Percentiles rank a stretch among this genome's conserved stretches.
Evolutionary conservation across 2,329 filamentous ascomycete species (phyloP).

Genomic region (Botrytis aclada): DNA sequence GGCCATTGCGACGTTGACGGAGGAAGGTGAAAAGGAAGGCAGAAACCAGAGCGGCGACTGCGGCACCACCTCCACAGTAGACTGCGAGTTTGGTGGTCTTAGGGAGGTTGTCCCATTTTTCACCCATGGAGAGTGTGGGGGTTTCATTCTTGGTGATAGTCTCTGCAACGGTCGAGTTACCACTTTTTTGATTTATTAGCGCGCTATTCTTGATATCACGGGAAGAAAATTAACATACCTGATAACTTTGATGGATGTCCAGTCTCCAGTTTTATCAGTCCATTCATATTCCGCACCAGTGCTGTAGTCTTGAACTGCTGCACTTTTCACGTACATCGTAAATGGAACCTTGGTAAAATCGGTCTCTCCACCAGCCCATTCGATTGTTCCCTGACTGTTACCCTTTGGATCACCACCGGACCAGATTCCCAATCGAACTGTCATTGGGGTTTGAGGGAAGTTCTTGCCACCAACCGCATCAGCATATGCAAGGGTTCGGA

Average conservation of each 20-base stretch:
- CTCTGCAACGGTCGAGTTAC: conserved; percentile 55
- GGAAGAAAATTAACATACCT: conserved; percentile 44
- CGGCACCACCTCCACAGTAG: conserved; percentile 48
- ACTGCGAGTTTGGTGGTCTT: conserved; percentile 50
- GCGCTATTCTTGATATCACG: background rate
- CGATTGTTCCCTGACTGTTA: conserved; percentile 54
- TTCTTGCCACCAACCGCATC: conserved; percentile 60
- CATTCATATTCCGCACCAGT: conserved; percentile 63
- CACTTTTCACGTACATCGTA: conserved; percentile 69
- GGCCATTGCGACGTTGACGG: conserved; percentile 52
- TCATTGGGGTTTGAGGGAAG: conserved; percentile 77
- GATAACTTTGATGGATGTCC: conserved; percentile 59
- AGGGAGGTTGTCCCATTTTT: conserved; percentile 56
- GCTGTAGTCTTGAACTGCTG: conserved; percentile 56
- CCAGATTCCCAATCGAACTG: conserved; percentile 65
- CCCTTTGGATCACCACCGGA: conserved; percentile 55
- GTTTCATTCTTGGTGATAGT: conserved; percentile 40
- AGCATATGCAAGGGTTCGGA: conserved; percentile 60
- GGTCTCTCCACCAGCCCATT: conserved; percentile 69
- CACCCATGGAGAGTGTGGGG: conserved; percentile 42
- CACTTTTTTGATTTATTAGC: conserved; percentile 41
- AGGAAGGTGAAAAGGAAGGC: conserved; percentile 52
- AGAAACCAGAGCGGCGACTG: conserved; percentile 44
- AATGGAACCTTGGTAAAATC: conserved; percentile 65
- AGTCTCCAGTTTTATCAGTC: conserved; percentile 58